phyloP scores from a whole-genome alignment of 371 early-diverging fungal species.

The Chytridiales sp. region DNA sequence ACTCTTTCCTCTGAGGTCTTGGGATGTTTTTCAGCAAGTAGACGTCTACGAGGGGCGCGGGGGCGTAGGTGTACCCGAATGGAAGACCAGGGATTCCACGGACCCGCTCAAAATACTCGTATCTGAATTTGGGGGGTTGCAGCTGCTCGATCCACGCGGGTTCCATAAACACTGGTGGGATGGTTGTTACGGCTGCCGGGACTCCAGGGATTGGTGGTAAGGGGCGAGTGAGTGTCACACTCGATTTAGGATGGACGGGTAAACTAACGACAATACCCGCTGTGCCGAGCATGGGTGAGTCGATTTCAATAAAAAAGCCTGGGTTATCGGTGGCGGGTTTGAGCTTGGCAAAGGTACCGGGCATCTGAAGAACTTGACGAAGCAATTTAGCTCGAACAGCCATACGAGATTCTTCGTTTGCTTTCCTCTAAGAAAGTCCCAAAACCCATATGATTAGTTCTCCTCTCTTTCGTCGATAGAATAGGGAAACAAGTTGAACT shows the following conservation, averaged over 20 bases:
- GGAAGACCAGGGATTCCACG: conserved; percentile 47
- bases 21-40: conserved; percentile 28
- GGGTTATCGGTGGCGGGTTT: conserved; percentile 45
- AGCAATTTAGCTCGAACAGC: conserved; percentile 46
- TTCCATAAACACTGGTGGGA: conserved; percentile 54
- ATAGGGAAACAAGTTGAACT: not conserved
- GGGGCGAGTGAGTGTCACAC: conserved; percentile 44
- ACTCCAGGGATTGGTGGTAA: conserved; percentile 54
- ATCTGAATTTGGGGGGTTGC: conserved; percentile 34
- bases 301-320: conserved; percentile 49
- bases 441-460: not conserved
- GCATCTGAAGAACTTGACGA: conserved; percentile 43
- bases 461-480: not conserved
- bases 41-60: conserved; percentile 41
- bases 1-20: conserved; percentile 6
- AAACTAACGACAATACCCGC: conserved; percentile 44
- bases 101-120: conserved; percentile 48
- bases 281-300: conserved; percentile 44
- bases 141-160: conserved; percentile 45
- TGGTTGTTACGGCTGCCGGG: conserved; percentile 44
- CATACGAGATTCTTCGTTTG: conserved; percentile 42
- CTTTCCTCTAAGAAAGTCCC: conserved; percentile 17
- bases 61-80: conserved; percentile 47
- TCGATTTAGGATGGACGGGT: conserved; percentile 51
- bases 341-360: conserved; percentile 45